Base-by-base conservation (phyloP, 2,329 filamentous ascomycete species). In the Fusarium austroafricanum region DNA sequence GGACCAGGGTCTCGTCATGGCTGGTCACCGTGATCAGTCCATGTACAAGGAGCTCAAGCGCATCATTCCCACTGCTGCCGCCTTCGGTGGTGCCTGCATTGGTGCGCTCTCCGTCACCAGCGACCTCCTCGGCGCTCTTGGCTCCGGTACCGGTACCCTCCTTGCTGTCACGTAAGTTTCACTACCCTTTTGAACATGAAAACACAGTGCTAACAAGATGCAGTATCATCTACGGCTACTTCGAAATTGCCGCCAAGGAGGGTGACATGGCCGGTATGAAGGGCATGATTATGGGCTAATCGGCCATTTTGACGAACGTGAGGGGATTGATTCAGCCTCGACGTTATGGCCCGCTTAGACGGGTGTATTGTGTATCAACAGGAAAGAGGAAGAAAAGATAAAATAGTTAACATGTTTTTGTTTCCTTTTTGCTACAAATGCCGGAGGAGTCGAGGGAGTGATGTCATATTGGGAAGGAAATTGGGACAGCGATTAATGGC, bases 31-130 rank as follows among this genome's bases (percentile, higher is more conserved):
- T 84, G 96, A 99, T 82, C 95, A 98, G 88, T 96, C 92, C 86
- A 99, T 99, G 96, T 99, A 99, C 90, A 97, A 97, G 87, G 96
- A 99, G 84, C 89, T 99, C 71, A 99, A 99, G 92, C 92, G 96
- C 77, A 96, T 99, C 76, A 99, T 99, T 71, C 96, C 96, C 69
- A 98, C 96, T 64, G 96, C 96, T 66, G 96, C 96, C 71, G 96
- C 96, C 75, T 99, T 99, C 73, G 96, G 96, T 82, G 96, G 96
- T 87, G 96, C 96, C 73, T 98, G 95, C 86, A 99, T 99, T 85
- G 96, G 96, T 85, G 95, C 92, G 73, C 90, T 99, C 70, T 98
- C 95, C 52, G 95, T 99, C 76, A 90, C 92, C 77, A 97, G 93
- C 80, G 96, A 99, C 82, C 90, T 99, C 69, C 89, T 98, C 82